A percentile compares a stretch with the other conserved stretches of the same genome.
Conservation (phyloP, 768 basidiomycete species). For the Naganishia friedmannii region DNA sequence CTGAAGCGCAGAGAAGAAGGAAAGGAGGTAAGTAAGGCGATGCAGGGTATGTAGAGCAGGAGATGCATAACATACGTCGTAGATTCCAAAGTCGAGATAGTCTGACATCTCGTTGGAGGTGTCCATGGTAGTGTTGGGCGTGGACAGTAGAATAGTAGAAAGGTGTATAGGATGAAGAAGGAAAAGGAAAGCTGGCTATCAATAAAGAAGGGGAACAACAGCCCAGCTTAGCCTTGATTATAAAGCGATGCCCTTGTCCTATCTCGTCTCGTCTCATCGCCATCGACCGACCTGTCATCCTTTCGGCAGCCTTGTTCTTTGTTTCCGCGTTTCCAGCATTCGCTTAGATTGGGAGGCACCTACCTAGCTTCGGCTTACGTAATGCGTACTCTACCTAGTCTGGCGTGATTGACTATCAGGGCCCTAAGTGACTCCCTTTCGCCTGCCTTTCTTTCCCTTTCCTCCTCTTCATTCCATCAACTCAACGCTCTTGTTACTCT, state of each 20-base stretch:
- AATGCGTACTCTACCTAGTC: not conserved
- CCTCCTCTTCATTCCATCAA: not conserved
- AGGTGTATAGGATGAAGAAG: not conserved
- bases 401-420: not conserved
- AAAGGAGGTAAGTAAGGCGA: not conserved
- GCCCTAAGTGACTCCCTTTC: not conserved
- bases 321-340: not conserved
- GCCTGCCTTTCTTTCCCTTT: not conserved
- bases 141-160: not conserved
- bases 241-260: not conserved
- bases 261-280: not conserved
- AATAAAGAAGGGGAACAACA: too few relatives aligned
- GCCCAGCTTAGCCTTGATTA: not conserved
- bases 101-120: constrained; percentile 11
- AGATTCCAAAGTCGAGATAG: constrained; percentile 17
- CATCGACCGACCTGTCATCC: constrained; percentile 3
- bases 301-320: too few relatives aligned
- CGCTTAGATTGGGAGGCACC: not conserved
- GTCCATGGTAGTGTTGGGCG: not conserved
- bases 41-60: not conserved
- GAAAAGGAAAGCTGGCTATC: too few relatives aligned
- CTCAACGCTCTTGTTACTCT: not conserved
- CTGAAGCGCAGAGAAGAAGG: not conserved
- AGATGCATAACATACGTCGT: constrained; percentile 18
- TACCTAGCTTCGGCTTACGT: too few relatives aligned